Conservation (phyloP, 208 protist species). For the Novymonas esmeraldas region DNA sequence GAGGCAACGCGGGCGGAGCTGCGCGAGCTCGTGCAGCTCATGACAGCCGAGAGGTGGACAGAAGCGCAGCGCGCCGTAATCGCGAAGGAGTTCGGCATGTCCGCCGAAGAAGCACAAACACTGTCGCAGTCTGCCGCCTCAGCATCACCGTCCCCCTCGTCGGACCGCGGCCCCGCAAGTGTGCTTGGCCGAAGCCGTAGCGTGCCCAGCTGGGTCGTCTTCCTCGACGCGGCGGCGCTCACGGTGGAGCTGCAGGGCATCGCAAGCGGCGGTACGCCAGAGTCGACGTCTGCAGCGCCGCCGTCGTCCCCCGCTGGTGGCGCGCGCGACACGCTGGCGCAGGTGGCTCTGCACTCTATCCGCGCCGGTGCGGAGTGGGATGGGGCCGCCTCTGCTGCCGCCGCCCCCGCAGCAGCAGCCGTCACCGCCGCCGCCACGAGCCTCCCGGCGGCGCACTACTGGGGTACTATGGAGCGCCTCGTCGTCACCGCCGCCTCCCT, state of each 20-base stretch:
- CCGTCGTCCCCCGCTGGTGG: no score
- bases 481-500: conserved; percentile 16
- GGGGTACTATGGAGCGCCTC: conserved; percentile 24
- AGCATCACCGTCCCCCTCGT: not conserved
- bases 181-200: no score
- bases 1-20: conserved; percentile 47
- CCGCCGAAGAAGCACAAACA: conserved; percentile 45
- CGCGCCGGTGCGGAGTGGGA: conserved; percentile 27
- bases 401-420: not conserved
- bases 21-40: conserved; percentile 57
- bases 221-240: conserved; percentile 12
- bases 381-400: not conserved
- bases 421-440: not conserved
- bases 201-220: conserved; percentile 17
- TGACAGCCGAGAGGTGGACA: conserved; percentile 59
- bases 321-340: conserved; percentile 14
- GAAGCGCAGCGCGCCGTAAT: conserved; percentile 63
- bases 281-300: not conserved
- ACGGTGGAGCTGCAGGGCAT: conserved; percentile 28
- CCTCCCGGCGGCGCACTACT: conserved; percentile 24
- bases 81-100: conserved; percentile 69
- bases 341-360: conserved; percentile 11
- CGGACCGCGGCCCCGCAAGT: not conserved
- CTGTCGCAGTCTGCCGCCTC: conserved; percentile 13
- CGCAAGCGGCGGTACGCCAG: not conserved